Conservation (phyloP, 169 alveolate species). For the Eimeria falciformis region DNA sequence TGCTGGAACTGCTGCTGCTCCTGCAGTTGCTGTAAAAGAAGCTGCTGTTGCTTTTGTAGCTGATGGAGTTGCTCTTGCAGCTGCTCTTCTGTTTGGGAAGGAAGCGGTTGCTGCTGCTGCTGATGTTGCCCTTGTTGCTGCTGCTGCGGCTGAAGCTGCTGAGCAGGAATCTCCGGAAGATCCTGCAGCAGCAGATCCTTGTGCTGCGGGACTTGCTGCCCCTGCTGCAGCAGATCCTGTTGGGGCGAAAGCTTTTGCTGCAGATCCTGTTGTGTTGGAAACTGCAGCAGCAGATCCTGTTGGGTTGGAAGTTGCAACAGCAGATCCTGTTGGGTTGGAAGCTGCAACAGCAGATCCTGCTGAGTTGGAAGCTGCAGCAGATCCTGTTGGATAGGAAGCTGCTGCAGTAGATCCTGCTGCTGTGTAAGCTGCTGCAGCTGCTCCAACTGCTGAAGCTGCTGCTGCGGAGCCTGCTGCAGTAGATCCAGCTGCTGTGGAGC, state of each 20-base stretch:
- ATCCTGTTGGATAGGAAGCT: too few relatives aligned
- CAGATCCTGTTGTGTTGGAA: too few relatives aligned
- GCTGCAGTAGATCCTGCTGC: not conserved
- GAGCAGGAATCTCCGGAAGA: not conserved
- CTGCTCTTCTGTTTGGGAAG: not conserved
- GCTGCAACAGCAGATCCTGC: too few relatives aligned
- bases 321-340: too few relatives aligned
- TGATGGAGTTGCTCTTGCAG: not conserved
- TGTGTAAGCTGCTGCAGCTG: too few relatives aligned
- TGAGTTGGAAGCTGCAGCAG: too few relatives aligned
- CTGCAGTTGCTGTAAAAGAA: not conserved
- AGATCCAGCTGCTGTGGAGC: not conserved
- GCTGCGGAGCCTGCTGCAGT: slow-evolving; percentile 4
- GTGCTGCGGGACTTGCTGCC: not conserved
- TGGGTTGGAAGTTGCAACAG: too few relatives aligned
- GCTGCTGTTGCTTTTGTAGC: slow-evolving; percentile 15
- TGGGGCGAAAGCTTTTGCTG: too few relatives aligned
- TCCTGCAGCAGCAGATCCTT: not conserved
- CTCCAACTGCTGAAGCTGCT: not conserved
- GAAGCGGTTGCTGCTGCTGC: slow-evolving; percentile 10
- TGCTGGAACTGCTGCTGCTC: not conserved
- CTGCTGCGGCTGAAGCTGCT: slow-evolving; percentile 9
- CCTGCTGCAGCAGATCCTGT: too few relatives aligned
- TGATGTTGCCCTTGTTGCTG: slow-evolving; percentile 19
- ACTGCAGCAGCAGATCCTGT: too few relatives aligned